Evolutionary conservation across 2,329 filamentous ascomycete genomes (phyloP).

Genomic region (Botryotinia globosa): DNA sequence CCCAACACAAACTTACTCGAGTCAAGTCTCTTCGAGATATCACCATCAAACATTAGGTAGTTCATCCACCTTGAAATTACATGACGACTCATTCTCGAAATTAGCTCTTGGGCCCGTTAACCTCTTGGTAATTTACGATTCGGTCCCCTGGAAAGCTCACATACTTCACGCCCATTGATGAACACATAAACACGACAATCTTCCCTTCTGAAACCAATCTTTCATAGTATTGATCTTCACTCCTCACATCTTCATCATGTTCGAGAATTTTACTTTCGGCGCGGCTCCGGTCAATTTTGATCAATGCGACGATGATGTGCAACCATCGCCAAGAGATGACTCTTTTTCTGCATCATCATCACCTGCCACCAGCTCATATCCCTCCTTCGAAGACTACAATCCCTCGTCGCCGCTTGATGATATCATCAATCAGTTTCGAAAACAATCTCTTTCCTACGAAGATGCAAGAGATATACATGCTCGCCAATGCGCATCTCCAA

Average conservation of each 20-base stretch:
- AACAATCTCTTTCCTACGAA: constrained; percentile 1
- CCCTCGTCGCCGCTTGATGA: constrained; percentile 13
- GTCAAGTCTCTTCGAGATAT: not conserved
- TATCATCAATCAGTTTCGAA: constrained; percentile 10
- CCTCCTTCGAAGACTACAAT: not conserved
- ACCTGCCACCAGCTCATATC: not conserved
- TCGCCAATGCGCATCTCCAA: constrained; percentile 13
- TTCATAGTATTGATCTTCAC: not conserved
- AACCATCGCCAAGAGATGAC: constrained; percentile 16
- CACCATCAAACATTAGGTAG: not conserved
- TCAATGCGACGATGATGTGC: constrained; percentile 13
- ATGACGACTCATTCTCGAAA: not conserved
- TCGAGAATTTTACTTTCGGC: constrained; percentile 20
- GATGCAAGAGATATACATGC: not conserved
- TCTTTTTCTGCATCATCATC: not conserved
- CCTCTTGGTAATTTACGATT: not conserved
- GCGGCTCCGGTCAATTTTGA: constrained; percentile 10
- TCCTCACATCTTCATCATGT: constrained; percentile 3
- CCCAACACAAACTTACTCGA: not conserved
- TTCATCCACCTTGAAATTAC: not conserved
- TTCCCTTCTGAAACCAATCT: not conserved
- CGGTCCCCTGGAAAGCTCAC: not conserved
- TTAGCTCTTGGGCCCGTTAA: not conserved
- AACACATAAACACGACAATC: not conserved
- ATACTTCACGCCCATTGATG: not conserved